Percentiles rank a stretch among this genome's conserved stretches.
These are phyloP conservation scores for grape (Vitis vinifera) DNA, from an alignment of 164 flowering plant species.

Conservation along the genomic window ASM3070453v1 NC_081811.1:26291001-26291500, in stretches of 20 bases:
- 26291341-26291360: slow-evolving; percentile 73
- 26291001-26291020: too few species aligned
- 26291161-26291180: neutral
- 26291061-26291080: too few species aligned
- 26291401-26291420: too few species aligned
- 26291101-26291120: too few species aligned
- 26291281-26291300: slow-evolving; percentile 77
- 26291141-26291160: neutral
- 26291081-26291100: too few species aligned
- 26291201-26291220: neutral
- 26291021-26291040: too few species aligned
- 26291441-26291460: too few species aligned
- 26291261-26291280: slow-evolving; percentile 75
- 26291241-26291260: slow-evolving; percentile 72
- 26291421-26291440: too few species aligned
- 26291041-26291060: too few species aligned
- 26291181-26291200: neutral
- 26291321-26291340: slow-evolving; percentile 52
- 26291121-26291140: too few species aligned
- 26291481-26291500: too few species aligned
- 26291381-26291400: neutral
- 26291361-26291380: slow-evolving; percentile 78
- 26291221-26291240: neutral
- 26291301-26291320: slow-evolving; percentile 73
- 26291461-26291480: too few species aligned